These are phyloP conservation scores for Cladophialophora chaetospira DNA, from an alignment of 2,329 filamentous ascomycete species.

Conservation along the genomic window DNA sequence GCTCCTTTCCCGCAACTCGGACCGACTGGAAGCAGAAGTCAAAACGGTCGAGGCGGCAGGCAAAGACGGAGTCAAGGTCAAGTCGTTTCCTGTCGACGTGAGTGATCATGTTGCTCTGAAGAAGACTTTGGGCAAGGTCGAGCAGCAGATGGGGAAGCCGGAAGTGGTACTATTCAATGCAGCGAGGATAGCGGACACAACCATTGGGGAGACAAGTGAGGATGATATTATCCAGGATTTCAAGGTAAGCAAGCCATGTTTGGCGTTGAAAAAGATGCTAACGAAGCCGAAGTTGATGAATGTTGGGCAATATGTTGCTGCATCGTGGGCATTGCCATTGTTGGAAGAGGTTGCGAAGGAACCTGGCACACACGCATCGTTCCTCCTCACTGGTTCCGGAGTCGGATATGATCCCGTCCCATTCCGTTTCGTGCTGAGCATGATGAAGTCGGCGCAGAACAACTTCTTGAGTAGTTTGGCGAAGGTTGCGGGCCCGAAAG, in stretches of 20 bases:
- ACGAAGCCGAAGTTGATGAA: constrained; percentile 12
- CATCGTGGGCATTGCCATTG: constrained; percentile 19
- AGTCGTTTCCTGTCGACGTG: constrained; percentile 14
- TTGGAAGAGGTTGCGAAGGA: constrained; percentile 6
- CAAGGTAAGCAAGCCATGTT: constrained; percentile 4
- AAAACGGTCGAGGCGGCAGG: not conserved
- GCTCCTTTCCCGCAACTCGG: constrained; percentile 11
- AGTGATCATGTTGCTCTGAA: constrained; percentile 11
- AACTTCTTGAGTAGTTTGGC: constrained; percentile 17
- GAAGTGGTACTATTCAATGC: constrained; percentile 22
- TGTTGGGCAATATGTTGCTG: constrained; percentile 18
- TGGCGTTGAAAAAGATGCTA: not conserved
- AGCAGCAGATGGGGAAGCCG: constrained; percentile 7
- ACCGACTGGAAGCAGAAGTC: constrained; percentile 13
- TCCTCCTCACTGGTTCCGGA: constrained; percentile 11
- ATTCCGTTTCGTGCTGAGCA: constrained; percentile 12
- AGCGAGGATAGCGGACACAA: constrained; percentile 4
- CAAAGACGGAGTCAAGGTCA: constrained; percentile 3
- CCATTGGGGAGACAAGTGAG: constrained; percentile 10
- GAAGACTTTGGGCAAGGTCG: constrained; percentile 13
- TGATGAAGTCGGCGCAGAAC: constrained; percentile 21
- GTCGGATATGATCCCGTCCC: constrained; percentile 10
- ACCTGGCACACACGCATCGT: constrained; percentile 10
- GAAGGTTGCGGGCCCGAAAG: constrained; percentile 18
- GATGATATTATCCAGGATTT: constrained; percentile 19